phyloP scores from a whole-genome alignment of 2,329 filamentous ascomycete genomes.

The Dactylellina cionopaga region DNA sequence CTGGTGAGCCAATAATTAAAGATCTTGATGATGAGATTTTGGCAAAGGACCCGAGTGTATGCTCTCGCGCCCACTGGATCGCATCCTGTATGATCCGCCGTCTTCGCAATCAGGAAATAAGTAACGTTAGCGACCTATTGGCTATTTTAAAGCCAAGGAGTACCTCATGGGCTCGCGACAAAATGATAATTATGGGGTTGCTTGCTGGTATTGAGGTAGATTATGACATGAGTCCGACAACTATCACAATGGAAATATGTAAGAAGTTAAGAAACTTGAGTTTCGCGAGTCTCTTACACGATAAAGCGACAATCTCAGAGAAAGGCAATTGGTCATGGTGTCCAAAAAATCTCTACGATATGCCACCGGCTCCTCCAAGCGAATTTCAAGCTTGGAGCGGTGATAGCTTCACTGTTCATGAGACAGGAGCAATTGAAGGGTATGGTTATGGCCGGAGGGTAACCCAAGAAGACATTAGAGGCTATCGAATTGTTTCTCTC shows the following conservation, averaged over 20 bases:
- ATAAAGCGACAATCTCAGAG: constrained; percentile 10
- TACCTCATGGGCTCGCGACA: constrained; percentile 56
- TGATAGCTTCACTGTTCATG: background rate
- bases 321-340: constrained; percentile 39
- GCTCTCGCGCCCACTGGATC: constrained; percentile 41
- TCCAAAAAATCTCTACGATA: constrained; percentile 24
- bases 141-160: constrained; percentile 53
- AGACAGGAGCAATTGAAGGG: background rate
- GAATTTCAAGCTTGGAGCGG: constrained; percentile 8
- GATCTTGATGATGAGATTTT: constrained; percentile 52
- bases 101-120: constrained; percentile 25
- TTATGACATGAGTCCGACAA: constrained; percentile 5
- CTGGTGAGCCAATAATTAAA: constrained; percentile 24
- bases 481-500: background rate
- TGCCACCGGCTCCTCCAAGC: constrained; percentile 11
- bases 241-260: constrained; percentile 10
- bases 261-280: constrained; percentile 4
- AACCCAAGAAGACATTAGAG: background rate
- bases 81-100: constrained; percentile 31
- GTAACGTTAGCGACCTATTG: constrained; percentile 53
- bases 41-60: constrained; percentile 4
- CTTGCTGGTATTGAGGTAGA: constrained; percentile 51
- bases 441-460: constrained; percentile 21
- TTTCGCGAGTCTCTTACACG: constrained; percentile 23
- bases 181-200: constrained; percentile 55